Base-by-base conservation (phyloP, 805 yeast species). In the Saccharomyces paradoxus region DNA sequence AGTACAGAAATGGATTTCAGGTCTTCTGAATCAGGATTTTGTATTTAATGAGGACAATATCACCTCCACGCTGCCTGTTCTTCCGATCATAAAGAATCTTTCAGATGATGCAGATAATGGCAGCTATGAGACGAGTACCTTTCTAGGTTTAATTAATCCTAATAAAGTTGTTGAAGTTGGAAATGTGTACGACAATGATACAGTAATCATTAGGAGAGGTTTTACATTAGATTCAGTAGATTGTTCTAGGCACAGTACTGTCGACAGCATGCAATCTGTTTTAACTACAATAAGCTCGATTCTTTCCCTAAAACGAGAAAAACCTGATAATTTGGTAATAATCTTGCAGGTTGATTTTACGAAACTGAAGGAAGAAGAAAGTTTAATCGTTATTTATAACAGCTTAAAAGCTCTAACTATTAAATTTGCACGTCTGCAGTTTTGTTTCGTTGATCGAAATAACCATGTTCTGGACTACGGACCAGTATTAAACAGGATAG, bases 1-100 rank as follows among this genome's bases (percentile, higher is more conserved):
- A 6, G 58, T 73, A 37, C 71, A 74, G 58, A 74, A 74, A 60
- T 75, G 78, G 78, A 69, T 73, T 13, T 66, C 77, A 1, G 77
- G 70, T 0, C 51, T 75, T 9, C 64, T 75, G 46, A 71, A 74
- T 53, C 55, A 57, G 49, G 71, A 68, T 4, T 58, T 72, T 14
- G 54, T 56, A 7, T 71, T 73, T 52, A 58, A 66, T 52, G 63
- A 67, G 3, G 41, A 51, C 7, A 64, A 61, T 49, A 56, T 74
- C 27, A 68, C 74, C 2, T 69, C 73, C 1, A 68, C 73, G 0
- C 51, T 72, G 30, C 62, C 64, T n/a, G 17, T 59, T 8, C 66
- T 66, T 1, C 58, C 61, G 4, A 54, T 61, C 2, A 53, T 59
- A 12, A 55, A 53, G 21, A 54, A 55, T 17, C 46, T 53, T 12